Evolutionary conservation across 2,329 filamentous ascomycete genomes (phyloP).

Genomic region (Exophiala spinifera): DNA sequence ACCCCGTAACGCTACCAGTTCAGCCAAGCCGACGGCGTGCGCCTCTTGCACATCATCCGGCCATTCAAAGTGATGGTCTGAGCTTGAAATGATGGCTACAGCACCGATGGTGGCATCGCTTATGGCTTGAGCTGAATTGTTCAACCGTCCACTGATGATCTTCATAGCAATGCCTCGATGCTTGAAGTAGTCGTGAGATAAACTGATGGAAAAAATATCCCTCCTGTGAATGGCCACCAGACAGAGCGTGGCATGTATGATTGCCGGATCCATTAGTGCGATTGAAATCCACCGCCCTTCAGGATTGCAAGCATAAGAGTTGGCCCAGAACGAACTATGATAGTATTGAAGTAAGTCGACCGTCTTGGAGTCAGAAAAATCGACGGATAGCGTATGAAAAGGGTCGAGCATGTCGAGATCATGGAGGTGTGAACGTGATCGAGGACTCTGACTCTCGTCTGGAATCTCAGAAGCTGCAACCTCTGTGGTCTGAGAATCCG

Average conservation of each 20-base stretch:
- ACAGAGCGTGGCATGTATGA: slow-evolving; percentile 18
- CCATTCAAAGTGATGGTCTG: slow-evolving; percentile 21
- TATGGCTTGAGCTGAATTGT: slow-evolving; percentile 3
- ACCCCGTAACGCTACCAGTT: slow-evolving; percentile 11
- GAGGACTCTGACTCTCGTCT: neutral
- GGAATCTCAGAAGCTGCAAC: neutral
- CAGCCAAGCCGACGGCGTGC: slow-evolving; percentile 11
- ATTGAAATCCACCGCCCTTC: slow-evolving; percentile 18
- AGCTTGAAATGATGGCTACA: slow-evolving; percentile 18
- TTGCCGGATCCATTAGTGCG: slow-evolving; percentile 18
- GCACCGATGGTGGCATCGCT: slow-evolving; percentile 17
- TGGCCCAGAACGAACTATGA: slow-evolving; percentile 16
- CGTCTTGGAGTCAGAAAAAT: slow-evolving; percentile 10
- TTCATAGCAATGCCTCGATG: slow-evolving; percentile 20
- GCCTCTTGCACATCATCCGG: slow-evolving; percentile 3
- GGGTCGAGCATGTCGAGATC: slow-evolving; percentile 17
- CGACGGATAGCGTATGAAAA: slow-evolving; percentile 9
- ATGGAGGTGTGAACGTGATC: slow-evolving; percentile 1
- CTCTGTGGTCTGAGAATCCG: neutral
- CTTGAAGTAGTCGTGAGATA: slow-evolving; percentile 16
- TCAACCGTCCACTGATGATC: slow-evolving; percentile 9
- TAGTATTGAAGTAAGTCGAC: slow-evolving; percentile 19
- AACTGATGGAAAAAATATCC: slow-evolving; percentile 12
- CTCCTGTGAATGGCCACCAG: slow-evolving; percentile 19
- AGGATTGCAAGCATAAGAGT: slow-evolving; percentile 21